Base-by-base conservation (phyloP, 495 filamentous ascomycete genomes). In the Ramalina intermedia region DNA sequence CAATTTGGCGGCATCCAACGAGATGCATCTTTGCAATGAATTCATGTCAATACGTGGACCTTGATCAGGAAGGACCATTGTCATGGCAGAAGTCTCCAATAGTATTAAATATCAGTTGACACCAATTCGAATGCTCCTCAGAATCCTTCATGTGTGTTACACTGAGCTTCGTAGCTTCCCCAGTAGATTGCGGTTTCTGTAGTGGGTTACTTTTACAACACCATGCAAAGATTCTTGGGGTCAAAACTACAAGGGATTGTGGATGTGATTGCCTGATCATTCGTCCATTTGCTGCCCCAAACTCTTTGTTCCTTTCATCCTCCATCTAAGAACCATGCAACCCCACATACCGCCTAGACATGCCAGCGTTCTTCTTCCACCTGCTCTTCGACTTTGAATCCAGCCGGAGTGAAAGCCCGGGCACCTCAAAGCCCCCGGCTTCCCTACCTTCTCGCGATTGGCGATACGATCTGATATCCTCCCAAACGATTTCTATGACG, bases 311-410 rank as follows among this genome's bases (percentile, higher is more conserved):
- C 18, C 9, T 11, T 9, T 33, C 29, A 9, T 9, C 12, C 1
- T 33, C 29, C 12, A 33, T 7, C 29, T 13, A 16, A 24, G 6
- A 21, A 54, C 37, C 14, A 55, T 55, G 53, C 43, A 26, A 36
- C 4, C 16, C 24, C 33, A 16, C 16, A 38, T 14, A 45, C 24
- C 23, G 21, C 27, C 13, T 6, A 37, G 35, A 20, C 48, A 80
- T 85, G 87, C 84, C 85, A 68, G 79, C 83, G 33, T 95, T 91
- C 66, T 89, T 87, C 65, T 98, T 89, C 58, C 90, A 96, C 59
- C 63, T 98, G 26, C 80, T 80, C 56, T 76, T 98, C 59, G 90
- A 96, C 72, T 71, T 96, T 53, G 37, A 42, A 16, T 18, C 24
- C 17, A 29, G 8, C 7, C 6, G 2, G 39, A 18, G 6, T 41